Evolutionary conservation across 148 eudicot genomes (phyloP).

Genomic region (Agrostemma githago): DNA sequence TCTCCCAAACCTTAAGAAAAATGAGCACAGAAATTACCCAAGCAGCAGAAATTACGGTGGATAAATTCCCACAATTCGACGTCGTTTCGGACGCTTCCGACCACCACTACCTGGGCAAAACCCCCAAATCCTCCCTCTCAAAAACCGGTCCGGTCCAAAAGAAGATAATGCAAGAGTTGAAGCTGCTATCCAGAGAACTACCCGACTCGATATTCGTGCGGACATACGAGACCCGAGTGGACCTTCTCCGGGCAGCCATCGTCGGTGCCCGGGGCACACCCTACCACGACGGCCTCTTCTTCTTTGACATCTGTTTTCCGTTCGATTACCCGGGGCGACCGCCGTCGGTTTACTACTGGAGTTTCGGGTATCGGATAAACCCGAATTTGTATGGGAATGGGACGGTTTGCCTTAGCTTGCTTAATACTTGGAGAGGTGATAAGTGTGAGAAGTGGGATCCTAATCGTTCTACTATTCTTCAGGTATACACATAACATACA

Average conservation of each 20-base stretch:
- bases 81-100: conserved; percentile 36
- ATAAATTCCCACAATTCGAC: conserved; percentile 49
- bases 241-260: conserved; percentile 72
- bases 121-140: neutral
- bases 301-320: conserved; percentile 65
- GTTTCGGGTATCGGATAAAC: conserved; percentile 62
- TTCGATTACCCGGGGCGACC: conserved; percentile 55
- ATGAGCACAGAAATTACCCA: conserved; percentile 1
- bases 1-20: neutral
- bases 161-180: conserved; percentile 75
- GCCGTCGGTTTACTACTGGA: conserved; percentile 43
- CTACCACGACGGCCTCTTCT: conserved; percentile 72
- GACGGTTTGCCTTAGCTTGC: conserved; percentile 58
- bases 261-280: conserved; percentile 77
- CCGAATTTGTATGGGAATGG: conserved; percentile 65
- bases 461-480: conserved; percentile 39
- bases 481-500: conserved; percentile 5
- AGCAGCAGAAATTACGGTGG: neutral
- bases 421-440: conserved; percentile 68
- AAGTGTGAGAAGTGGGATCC: conserved; percentile 49
- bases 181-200: conserved; percentile 38
- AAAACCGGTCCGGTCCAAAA: conserved; percentile 18
- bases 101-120: conserved; percentile 32
- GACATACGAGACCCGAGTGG: conserved; percentile 57
- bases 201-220: conserved; percentile 67